Evolutionary conservation across 2,329 filamentous ascomycete genomes (phyloP).

Genomic region (Ophiostoma angusticollis): DNA sequence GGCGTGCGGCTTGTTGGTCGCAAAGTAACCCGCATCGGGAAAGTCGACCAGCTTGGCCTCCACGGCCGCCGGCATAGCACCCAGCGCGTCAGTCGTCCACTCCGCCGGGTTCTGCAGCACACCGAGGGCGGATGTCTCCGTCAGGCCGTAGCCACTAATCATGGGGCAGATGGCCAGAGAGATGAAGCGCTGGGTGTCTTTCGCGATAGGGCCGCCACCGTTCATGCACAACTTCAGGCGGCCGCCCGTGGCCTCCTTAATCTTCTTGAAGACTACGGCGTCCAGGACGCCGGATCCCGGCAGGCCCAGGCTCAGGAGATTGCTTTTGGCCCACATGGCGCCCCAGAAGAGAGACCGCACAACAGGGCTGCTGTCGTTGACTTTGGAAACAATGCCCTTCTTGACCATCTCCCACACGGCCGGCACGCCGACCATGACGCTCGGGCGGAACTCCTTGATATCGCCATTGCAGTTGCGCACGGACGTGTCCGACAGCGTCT

Average conservation of each 20-base stretch:
- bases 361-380: slow-evolving; percentile 54
- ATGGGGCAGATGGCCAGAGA: slow-evolving; percentile 81
- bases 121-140: slow-evolving; percentile 71
- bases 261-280: slow-evolving; percentile 75
- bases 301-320: slow-evolving; percentile 38
- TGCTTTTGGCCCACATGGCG: slow-evolving; percentile 39
- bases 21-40: slow-evolving; percentile 65
- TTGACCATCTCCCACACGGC: slow-evolving; percentile 87
- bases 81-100: slow-evolving; percentile 63
- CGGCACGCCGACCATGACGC: slow-evolving; percentile 73
- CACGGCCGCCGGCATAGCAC: slow-evolving; percentile 58
- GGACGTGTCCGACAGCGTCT: slow-evolving; percentile 69
- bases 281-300: slow-evolving; percentile 61
- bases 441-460: slow-evolving; percentile 74
- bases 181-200: slow-evolving; percentile 77
- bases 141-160: slow-evolving; percentile 80
- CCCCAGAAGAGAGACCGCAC: slow-evolving; percentile 64
- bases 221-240: slow-evolving; percentile 71
- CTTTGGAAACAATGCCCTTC: slow-evolving; percentile 73
- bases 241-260: slow-evolving; percentile 80
- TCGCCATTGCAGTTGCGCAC: slow-evolving; percentile 81
- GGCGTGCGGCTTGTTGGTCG: slow-evolving; percentile 60
- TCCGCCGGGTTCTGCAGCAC: slow-evolving; percentile 62
- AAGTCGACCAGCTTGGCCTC: slow-evolving; percentile 84
- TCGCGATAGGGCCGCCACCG: slow-evolving; percentile 71